Evolutionary conservation across 179 eudicot genomes (phyloP).

Genomic region (Carnegiea gigantea): DNA sequence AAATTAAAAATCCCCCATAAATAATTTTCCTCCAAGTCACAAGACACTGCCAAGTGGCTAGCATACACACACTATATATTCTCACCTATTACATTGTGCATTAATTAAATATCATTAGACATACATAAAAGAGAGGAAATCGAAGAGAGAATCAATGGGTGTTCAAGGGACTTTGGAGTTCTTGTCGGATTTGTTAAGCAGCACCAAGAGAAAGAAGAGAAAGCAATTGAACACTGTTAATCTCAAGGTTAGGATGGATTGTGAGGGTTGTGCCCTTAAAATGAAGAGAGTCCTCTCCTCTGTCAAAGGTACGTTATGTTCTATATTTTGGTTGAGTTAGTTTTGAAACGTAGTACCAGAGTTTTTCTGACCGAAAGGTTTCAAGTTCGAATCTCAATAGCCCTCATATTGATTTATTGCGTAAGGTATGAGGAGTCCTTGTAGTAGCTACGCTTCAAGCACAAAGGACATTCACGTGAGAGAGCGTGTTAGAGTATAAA

Average conservation of each 20-base stretch:
- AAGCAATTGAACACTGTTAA: constrained; percentile 55
- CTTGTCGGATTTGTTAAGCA: constrained; percentile 50
- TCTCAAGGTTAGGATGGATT: constrained; percentile 72
- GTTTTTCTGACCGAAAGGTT: too few species aligned
- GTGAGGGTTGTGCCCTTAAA: constrained; percentile 68
- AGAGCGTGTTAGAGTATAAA: too few species aligned
- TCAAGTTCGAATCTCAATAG: too few species aligned
- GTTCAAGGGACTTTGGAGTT: constrained; percentile 65
- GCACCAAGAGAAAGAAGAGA: constrained; percentile 51
- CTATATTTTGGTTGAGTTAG: too few species aligned
- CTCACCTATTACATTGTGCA: background rate
- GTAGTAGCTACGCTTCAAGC: too few species aligned
- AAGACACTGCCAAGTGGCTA: background rate
- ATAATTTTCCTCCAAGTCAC: background rate
- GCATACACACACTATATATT: background rate
- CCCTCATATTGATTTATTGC: too few species aligned
- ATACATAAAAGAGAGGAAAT: background rate
- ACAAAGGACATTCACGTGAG: too few species aligned
- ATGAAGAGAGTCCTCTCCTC: constrained; percentile 64
- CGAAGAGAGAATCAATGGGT: constrained; percentile 42
- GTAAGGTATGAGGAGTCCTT: too few species aligned
- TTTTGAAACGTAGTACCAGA: too few species aligned
- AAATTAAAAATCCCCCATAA: background rate
- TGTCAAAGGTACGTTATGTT: constrained; percentile 50
- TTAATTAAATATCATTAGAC: too few species aligned